These are phyloP conservation scores for Lithospermum erythrorhizon DNA, from an alignment of 257 asterid genomes.

Conservation along the genomic window DNA sequence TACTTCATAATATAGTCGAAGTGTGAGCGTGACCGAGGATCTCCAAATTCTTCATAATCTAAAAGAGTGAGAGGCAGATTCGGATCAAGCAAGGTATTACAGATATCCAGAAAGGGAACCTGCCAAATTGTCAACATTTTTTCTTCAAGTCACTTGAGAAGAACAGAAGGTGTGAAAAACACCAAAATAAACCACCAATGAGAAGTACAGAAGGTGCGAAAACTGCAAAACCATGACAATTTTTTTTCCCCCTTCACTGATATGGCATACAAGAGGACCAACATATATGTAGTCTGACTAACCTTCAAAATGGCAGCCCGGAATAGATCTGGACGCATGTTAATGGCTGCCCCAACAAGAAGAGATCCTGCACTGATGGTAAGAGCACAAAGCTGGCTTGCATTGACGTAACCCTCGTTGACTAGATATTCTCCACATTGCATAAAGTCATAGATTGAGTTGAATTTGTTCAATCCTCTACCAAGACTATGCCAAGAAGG, in stretches of 20 bases:
- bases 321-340: conserved; percentile 63
- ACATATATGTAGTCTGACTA: neutral
- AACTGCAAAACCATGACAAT: no score
- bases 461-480: conserved; percentile 58
- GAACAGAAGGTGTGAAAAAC: neutral
- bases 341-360: conserved; percentile 74
- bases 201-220: neutral
- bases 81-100: conserved; percentile 69
- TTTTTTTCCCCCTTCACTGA: no score
- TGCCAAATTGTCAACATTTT: conserved; percentile 14
- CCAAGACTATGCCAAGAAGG: conserved; percentile 72
- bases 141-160: neutral
- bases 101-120: conserved; percentile 90
- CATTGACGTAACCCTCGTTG: conserved; percentile 42
- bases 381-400: conserved; percentile 45
- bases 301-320: conserved; percentile 83
- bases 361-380: conserved; percentile 85
- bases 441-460: conserved; percentile 59
- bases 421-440: conserved; percentile 59
- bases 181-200: no score
- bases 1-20: conserved; percentile 52
- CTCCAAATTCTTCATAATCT: conserved; percentile 90
- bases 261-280: no score
- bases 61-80: conserved; percentile 68
- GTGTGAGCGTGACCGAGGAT: conserved; percentile 42